Percentiles rank a stretch among this genome's conserved stretches.
phyloP scores from a whole-genome alignment of 2,329 filamentous ascomycete genomes.

The Paecilomyces niveus region DNA sequence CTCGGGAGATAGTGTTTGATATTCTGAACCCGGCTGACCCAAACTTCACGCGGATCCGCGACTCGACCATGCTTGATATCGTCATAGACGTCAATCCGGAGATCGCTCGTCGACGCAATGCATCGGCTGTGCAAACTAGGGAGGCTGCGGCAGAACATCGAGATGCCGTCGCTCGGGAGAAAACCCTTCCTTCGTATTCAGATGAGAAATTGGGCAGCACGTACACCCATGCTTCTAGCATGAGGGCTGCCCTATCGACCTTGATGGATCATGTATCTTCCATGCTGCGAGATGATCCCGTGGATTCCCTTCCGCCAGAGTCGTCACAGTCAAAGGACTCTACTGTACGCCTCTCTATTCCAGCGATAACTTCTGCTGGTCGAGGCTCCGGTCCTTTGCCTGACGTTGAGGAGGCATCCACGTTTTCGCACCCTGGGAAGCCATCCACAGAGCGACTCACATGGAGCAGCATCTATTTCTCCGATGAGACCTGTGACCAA shows the following conservation, averaged over 20 bases:
- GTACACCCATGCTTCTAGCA: constrained; percentile 24
- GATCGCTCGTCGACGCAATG: constrained; percentile 23
- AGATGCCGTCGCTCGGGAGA: constrained; percentile 11
- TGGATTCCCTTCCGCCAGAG: constrained; percentile 19
- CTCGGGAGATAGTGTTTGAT: constrained; percentile 66
- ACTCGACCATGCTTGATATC: constrained; percentile 66
- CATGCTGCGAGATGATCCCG: constrained; percentile 38
- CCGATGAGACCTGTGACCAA: constrained; percentile 58
- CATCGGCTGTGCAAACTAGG: constrained; percentile 17
- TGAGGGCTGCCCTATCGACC: constrained; percentile 38
- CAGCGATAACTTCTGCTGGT: constrained; percentile 45
- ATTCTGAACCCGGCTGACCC: constrained; percentile 62
- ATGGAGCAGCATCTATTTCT: constrained; percentile 67
- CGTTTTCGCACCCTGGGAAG: constrained; percentile 26
- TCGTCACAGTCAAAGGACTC: constrained; percentile 22
- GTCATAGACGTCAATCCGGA: constrained; percentile 52
- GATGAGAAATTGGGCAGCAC: constrained; percentile 18
- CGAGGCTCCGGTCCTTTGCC: constrained; percentile 61
- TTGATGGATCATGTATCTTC: constrained; percentile 46
- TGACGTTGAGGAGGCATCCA: constrained; percentile 51
- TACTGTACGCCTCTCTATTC: constrained; percentile 33
- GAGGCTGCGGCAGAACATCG: constrained; percentile 15
- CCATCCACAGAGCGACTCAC: constrained; percentile 45
- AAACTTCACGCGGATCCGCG: constrained; percentile 71
- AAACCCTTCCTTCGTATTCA: constrained; percentile 12